Evolutionary conservation across 1,284 basidiomycete species (phyloP).

Genomic region (Hemileia vastatrix): DNA sequence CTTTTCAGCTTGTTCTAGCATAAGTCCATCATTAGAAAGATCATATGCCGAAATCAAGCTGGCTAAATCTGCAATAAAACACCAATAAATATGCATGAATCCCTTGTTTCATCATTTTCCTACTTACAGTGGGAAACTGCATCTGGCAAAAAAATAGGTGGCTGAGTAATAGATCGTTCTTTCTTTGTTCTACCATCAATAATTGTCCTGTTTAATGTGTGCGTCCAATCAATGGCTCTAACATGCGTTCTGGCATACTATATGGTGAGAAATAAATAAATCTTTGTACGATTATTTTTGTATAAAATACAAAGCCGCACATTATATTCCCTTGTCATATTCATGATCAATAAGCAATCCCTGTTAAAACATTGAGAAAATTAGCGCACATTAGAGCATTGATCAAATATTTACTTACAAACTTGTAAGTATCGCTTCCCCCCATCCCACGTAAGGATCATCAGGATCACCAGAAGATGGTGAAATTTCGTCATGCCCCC

Average conservation of each 20-base stretch:
- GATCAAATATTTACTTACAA: conserved; percentile 10
- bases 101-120: too few species aligned
- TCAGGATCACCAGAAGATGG: conserved; percentile 8
- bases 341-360: conserved; percentile 15
- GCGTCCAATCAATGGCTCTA: conserved; percentile 13
- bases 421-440: conserved; percentile 12
- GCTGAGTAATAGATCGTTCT: too few species aligned
- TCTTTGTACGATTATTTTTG: neutral
- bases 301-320: neutral
- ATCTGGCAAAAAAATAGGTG: too few species aligned
- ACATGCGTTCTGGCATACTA: conserved; percentile 17
- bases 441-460: conserved; percentile 18
- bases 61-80: conserved; percentile 17
- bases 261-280: neutral
- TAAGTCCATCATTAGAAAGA: conserved; percentile 29
- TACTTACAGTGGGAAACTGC: too few species aligned
- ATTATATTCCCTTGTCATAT: conserved; percentile 8
- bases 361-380: neutral
- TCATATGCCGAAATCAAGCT: conserved; percentile 22
- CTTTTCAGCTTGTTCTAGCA: conserved; percentile 56
- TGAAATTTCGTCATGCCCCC: conserved; percentile 17
- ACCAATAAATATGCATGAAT: too few species aligned
- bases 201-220: neutral
- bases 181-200: too few species aligned
- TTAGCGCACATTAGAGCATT: neutral